Percentiles rank a stretch among this genome's conserved stretches.
phyloP scores from a whole-genome alignment of 768 basidiomycete genomes.

The Rubroboletus satanas region DNA sequence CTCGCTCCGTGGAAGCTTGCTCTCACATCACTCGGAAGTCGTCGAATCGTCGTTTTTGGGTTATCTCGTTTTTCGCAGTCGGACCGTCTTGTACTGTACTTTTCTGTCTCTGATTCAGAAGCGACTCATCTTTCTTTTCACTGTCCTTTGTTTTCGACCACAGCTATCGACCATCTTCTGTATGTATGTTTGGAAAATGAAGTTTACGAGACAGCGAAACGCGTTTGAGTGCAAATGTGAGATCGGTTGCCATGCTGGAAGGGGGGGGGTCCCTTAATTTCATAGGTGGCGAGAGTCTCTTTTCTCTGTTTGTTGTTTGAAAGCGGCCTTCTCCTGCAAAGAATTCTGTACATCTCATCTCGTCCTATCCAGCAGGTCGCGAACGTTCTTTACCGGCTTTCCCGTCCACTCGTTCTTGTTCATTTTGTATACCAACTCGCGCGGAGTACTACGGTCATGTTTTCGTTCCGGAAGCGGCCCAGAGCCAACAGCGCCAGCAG shows the following conservation, averaged over 20 bases:
- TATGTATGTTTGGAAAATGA: constrained; percentile 32
- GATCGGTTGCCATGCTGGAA: constrained; percentile 27
- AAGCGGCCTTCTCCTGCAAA: constrained; percentile 16
- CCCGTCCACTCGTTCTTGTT: constrained; percentile 22
- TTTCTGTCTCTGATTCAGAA: constrained; percentile 19
- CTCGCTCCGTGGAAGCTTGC: constrained; percentile 29
- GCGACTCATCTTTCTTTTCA: constrained; percentile 8
- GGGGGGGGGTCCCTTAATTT: constrained; percentile 20
- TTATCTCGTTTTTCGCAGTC: constrained; percentile 29
- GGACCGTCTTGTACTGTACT: constrained; percentile 37
- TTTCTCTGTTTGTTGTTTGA: constrained; percentile 12
- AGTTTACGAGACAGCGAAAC: constrained; percentile 10
- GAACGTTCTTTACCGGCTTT: constrained; percentile 26
- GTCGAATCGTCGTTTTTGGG: constrained; percentile 33
- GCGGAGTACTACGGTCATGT: constrained; percentile 44
- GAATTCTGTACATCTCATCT: constrained; percentile 15
- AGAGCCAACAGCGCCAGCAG: constrained; percentile 45
- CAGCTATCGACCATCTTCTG: constrained; percentile 29
- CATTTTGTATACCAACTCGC: constrained; percentile 20
- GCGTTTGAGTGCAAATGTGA: background rate
- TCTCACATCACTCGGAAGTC: constrained; percentile 27
- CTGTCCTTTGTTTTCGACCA: constrained; percentile 14
- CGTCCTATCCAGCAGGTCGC: constrained; percentile 13
- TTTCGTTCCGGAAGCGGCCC: constrained; percentile 64
- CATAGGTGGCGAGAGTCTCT: constrained; percentile 3